Evolutionary conservation across 805 yeast genomes (phyloP), one percentile per base, ranked within the genome.

Genomic region (Cyberlindnera mrakii): DNA sequence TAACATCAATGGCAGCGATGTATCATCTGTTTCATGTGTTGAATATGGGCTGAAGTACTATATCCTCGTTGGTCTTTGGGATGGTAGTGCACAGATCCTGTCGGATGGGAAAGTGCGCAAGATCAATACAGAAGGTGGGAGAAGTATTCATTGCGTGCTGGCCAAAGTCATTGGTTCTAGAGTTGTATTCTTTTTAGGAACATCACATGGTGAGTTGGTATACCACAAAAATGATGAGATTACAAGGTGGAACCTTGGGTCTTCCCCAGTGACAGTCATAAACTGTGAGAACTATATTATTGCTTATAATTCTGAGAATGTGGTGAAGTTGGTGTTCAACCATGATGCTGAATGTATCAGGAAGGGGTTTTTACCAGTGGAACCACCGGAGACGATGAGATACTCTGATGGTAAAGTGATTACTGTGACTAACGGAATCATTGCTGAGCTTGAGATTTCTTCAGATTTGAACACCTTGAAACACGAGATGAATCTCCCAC

Each of bases 51-150:
- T 40, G 14, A 34, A 33, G 2, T 14, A 35, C 2, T 33, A 43
- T 15, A 40, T 51, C 8, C 14, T 56, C 3, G 38, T 47, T 20
- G 62, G 62, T 7, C 42, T 37, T 15, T 57, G 62, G 62, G 47
- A 52, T 43, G 62, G 62, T 1, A 33, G 46, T 4, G 36, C 48
- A 3, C 18, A 27, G 14, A 8, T 53, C 2, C 46, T 23, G 25
- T 18, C 38, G 3, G 41, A 49, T 23, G 47, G 44, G 6, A 29
- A 19, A 14, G 34, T 44, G 1, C 45, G 33, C 17, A 47, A 39
- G 31, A 4, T 20, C 5, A 13, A 48, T 2, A 23, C 32, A 23
- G 42, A 41, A 13, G 30, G 45, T 4, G 43, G 45, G 3, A 13
- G 46, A 8, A 51, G 56, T 1, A 42, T 51, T 3, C 49, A 46